Conservation (phyloP, 495 filamentous ascomycete genomes). For the Penicillium verhagenii region DNA sequence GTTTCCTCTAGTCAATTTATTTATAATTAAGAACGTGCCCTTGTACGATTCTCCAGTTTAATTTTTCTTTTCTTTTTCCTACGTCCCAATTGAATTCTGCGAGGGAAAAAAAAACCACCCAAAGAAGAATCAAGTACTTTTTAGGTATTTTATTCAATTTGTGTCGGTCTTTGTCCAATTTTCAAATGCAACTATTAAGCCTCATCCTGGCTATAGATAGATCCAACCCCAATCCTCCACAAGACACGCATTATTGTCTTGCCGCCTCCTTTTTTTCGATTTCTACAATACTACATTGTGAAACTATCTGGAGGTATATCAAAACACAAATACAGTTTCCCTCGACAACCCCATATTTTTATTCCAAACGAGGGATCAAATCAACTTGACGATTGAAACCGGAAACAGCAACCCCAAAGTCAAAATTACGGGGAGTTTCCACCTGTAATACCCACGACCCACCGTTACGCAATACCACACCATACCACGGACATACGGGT, state of each 20-base stretch:
- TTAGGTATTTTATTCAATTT: background rate
- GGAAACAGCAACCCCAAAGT: background rate
- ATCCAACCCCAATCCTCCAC: background rate
- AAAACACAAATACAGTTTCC: background rate
- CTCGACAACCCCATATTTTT: background rate
- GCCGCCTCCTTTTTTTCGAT: background rate
- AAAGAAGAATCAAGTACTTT: background rate
- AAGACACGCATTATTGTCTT: background rate
- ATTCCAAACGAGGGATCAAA: background rate
- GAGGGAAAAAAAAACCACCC: too few species aligned
- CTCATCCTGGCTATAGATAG: constrained; percentile 9
- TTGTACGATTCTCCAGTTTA: background rate
- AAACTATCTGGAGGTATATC: background rate
- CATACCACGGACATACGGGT: background rate
- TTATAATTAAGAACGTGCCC: background rate
- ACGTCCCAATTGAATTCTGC: background rate
- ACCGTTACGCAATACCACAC: background rate
- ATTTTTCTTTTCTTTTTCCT: background rate
- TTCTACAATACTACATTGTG: background rate
- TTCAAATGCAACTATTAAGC: background rate
- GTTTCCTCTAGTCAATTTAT: background rate
- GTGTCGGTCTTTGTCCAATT: background rate
- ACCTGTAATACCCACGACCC: background rate
- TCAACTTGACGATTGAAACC: background rate
- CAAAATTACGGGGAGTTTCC: background rate